phyloP scores from a whole-genome alignment of 345 rosid genomes.

The Eucalyptus coolabah region DNA sequence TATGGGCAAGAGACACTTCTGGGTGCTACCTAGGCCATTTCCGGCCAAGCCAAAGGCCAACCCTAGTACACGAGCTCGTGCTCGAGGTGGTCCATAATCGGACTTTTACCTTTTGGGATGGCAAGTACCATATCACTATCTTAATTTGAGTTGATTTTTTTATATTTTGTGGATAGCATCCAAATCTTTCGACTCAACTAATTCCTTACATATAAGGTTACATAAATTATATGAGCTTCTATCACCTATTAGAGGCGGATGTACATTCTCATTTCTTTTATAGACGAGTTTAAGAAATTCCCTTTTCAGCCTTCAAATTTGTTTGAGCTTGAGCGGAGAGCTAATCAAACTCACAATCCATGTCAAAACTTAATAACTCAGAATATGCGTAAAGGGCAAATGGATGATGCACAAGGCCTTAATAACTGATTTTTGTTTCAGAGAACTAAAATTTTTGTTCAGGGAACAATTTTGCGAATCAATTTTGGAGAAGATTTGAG shows the following conservation, averaged over 20 bases:
- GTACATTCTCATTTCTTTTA: neutral
- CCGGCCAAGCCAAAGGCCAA: neutral
- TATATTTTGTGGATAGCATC: neutral
- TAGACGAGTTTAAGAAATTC: neutral
- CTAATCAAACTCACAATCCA: neutral
- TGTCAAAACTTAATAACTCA: neutral
- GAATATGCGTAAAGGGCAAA: neutral
- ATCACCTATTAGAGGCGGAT: rapidly evolving
- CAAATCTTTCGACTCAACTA: rapidly evolving
- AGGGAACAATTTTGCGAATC: too few relatives aligned
- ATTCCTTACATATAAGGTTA: rapidly evolving
- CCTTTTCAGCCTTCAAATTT: neutral
- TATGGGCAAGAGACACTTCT: neutral
- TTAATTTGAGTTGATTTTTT: neutral
- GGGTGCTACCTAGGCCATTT: neutral
- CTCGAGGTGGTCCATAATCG: neutral
- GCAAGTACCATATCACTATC: neutral
- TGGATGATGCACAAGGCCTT: neutral
- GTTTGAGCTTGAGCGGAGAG: neutral
- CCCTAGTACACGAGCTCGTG: neutral
- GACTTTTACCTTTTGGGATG: neutral
- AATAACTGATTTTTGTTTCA: too few relatives aligned
- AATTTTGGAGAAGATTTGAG: too few relatives aligned
- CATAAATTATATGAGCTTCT: neutral
- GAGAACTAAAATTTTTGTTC: too few relatives aligned